Evolutionary conservation across 768 basidiomycete species (phyloP), one percentile per base, ranked within the genome.

Genomic region (Suillus bovinus): DNA sequence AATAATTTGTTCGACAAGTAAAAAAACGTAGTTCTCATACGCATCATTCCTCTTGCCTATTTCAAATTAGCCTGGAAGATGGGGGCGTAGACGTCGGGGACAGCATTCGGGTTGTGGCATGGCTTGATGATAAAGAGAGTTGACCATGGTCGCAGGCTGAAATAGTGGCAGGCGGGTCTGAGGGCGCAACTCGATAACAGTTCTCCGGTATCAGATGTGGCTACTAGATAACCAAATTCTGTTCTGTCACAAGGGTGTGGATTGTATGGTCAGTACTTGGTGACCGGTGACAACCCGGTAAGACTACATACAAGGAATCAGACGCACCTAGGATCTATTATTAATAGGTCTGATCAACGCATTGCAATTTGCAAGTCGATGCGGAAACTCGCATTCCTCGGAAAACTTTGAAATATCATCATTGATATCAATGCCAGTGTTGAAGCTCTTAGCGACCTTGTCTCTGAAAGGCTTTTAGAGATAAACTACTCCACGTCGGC

Each of bases 401-500:
- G n/a, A 41, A 41, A 22, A 22, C n/a, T 46, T 46, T 46, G n/a
- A 13, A 44, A 41, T 20, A 8, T 9, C 20, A 41, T 41, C 41
- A 41, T 10, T 44, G n/a, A 44, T 44, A 42, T 42, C 20, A n/a
- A 8, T 20, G n/a, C 41, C 8, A 4, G 41, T 44, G 9, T 42
- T n/a, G 41, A n/a, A 46, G 22, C 22, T 13, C 44, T 5, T 5
- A 22, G 11, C n/a, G 13, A 46, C 11, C 44, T 24, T 22, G 22
- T 11, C 4, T 22, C 11, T 46, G 3, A 46, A 22, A 22, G 41
- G 5, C 4, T 13, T 46, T 46, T 5, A 22, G 13, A 22, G n/a
- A 4, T n/a, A n/a, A 22, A 44, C n/a, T 13, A 82, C 88, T 39
- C 78, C 95, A 44, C 80, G 96, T 49, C 91, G 94, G 64, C 87